Evolutionary conservation across 208 protist species (phyloP).

Genomic region (Crithidia brevicula): DNA sequence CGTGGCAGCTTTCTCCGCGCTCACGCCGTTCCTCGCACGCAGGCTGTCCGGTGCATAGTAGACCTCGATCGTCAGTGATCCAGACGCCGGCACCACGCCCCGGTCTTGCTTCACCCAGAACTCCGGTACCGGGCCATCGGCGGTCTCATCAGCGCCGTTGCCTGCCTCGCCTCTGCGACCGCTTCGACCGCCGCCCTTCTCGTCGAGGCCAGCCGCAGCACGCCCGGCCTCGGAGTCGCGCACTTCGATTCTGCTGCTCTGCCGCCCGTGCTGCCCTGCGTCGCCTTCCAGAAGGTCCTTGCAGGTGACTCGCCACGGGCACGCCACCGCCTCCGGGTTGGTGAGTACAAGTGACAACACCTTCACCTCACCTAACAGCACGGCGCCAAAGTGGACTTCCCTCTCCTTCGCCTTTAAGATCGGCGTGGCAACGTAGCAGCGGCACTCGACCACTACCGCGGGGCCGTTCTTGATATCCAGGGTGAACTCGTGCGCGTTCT

Average conservation of each 20-base stretch:
- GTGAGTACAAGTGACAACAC: slow-evolving; percentile 83
- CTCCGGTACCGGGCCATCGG: slow-evolving; percentile 22
- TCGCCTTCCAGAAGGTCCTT: slow-evolving; percentile 35
- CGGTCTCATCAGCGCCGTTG: not conserved
- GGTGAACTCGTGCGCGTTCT: slow-evolving; percentile 79
- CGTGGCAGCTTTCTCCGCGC: not conserved
- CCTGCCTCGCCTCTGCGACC: not conserved
- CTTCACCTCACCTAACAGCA: slow-evolving; percentile 86
- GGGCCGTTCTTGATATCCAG: slow-evolving; percentile 89
- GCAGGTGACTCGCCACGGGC: slow-evolving; percentile 84
- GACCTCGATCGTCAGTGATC: slow-evolving; percentile 65
- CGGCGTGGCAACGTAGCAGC: slow-evolving; percentile 93
- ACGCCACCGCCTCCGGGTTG: slow-evolving; percentile 90
- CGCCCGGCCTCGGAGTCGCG: not conserved
- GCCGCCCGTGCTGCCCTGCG: not conserved
- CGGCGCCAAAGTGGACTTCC: slow-evolving; percentile 87
- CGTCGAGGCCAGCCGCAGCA: not conserved
- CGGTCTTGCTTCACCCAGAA: slow-evolving; percentile 76
- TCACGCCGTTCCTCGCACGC: not conserved
- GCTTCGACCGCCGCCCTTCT: not conserved
- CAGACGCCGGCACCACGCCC: slow-evolving; percentile 72
- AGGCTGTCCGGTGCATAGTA: slow-evolving; percentile 53
- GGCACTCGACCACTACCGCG: slow-evolving; percentile 78
- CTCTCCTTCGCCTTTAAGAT: slow-evolving; percentile 64
- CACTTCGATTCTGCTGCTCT: slow-evolving; percentile 3